These are phyloP conservation scores for Bryoerythrophyllum caledonicum DNA, from an alignment of 225 moss, liverwort and hornwort genomes.

Conservation along the genomic window DNA sequence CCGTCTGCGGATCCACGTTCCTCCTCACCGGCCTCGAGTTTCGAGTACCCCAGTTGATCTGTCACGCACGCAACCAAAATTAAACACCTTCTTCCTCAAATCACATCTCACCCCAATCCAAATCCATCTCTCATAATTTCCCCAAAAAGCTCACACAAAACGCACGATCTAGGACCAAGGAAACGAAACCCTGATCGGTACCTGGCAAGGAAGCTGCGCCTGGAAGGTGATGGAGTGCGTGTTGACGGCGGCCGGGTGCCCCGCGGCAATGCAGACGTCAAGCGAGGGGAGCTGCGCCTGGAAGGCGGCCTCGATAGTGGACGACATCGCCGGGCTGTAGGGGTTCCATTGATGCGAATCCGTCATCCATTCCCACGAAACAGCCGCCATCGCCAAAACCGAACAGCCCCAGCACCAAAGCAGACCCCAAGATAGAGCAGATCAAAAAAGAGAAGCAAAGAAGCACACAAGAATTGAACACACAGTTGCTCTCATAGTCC, in stretches of 20 bases:
- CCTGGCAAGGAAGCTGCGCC: conserved; percentile 45
- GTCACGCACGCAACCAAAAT: neutral
- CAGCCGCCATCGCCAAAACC: conserved; percentile 20
- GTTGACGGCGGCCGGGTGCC: conserved; percentile 1
- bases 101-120: too few relatives aligned
- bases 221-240: conserved; percentile 50
- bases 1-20: conserved; percentile 28
- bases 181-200: neutral
- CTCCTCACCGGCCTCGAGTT: conserved; percentile 52
- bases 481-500: neutral
- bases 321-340: conserved; percentile 30
- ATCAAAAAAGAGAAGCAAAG: neutral
- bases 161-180: neutral
- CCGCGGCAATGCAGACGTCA: conserved; percentile 35
- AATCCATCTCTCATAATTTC: too few relatives aligned
- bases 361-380: conserved; percentile 60
- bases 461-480: neutral
- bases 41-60: conserved; percentile 38
- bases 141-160: neutral
- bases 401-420: too few relatives aligned
- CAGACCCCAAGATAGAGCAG: too few relatives aligned
- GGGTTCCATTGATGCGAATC: conserved; percentile 52
- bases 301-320: conserved; percentile 44
- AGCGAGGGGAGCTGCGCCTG: conserved; percentile 33
- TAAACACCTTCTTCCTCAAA: too few relatives aligned